Percentiles rank a stretch among this genome's conserved stretches.
These are phyloP conservation scores for Aspergillus fumigatiaffinis DNA, from an alignment of 2,329 filamentous ascomycete genomes.

Conservation along the genomic window DNA sequence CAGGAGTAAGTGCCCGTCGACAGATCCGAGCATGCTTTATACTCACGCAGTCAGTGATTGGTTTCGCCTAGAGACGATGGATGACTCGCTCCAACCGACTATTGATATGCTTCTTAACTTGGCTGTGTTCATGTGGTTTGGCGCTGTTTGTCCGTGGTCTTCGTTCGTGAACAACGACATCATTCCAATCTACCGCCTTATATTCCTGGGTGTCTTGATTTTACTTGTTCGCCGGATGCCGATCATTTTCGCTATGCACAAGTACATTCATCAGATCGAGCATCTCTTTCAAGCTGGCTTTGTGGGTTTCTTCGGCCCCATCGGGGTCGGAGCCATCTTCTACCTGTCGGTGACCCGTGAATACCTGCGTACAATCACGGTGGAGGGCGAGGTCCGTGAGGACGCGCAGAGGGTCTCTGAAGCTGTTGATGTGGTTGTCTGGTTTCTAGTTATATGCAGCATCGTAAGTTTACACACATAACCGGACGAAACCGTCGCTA, in stretches of 20 bases:
- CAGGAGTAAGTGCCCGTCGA: conserved; percentile 59
- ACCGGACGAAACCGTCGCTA: not conserved
- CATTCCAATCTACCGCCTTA: conserved; percentile 68
- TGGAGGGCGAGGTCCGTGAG: conserved; percentile 57
- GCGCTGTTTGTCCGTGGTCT: conserved; percentile 77
- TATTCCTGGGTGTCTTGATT: conserved; percentile 70
- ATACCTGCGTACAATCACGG: conserved; percentile 59
- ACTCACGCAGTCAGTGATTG: conserved; percentile 58
- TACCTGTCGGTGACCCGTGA: conserved; percentile 80
- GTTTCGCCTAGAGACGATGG: conserved; percentile 84
- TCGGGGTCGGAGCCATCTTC: conserved; percentile 86
- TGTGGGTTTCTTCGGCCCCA: conserved; percentile 89
- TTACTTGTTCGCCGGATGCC: conserved; percentile 74
- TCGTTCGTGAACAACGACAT: conserved; percentile 64
- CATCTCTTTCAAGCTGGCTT: conserved; percentile 71
- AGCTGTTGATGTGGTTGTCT: conserved; percentile 68
- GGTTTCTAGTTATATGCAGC: conserved; percentile 81
- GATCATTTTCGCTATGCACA: conserved; percentile 69
- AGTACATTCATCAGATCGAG: conserved; percentile 74
- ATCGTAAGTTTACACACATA: conserved; percentile 54
- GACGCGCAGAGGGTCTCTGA: conserved; percentile 67
- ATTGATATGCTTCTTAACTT: conserved; percentile 94
- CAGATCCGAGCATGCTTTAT: not conserved
- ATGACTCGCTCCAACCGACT: conserved; percentile 89
- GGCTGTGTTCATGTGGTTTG: conserved; percentile 85